Base-by-base conservation (phyloP, 2,329 filamentous ascomycete genomes). In the Ophiosphaerella herpotricha region DNA sequence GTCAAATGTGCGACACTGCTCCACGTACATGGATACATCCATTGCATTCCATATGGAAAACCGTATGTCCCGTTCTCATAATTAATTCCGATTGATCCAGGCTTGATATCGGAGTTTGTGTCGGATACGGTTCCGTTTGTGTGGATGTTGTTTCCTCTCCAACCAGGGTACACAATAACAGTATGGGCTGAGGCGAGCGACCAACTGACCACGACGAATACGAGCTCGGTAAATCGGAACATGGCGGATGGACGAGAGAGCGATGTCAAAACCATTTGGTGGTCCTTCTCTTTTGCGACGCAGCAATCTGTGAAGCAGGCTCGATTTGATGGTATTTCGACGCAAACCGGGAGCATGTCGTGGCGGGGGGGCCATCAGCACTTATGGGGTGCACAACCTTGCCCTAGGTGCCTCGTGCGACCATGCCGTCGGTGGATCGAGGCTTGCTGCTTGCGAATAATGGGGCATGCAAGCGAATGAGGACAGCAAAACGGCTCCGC, bases 11-110 rank as follows among this genome's bases (percentile, higher is more conserved):
- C 7, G 18, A 29, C 16, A 46, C 21, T 24, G 32, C 24, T 36
- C n/a, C 9, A 78, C 90, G 77, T 79, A 96, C 91, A 97, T 74
- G 92, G 91, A 78, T 96, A 96, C 72, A 87, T 85, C 91, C 91
- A 97, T 78, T 96, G 89, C 89, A 94, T 93, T 75, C 91, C 92
- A 61, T 89, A 96, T 1, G 91, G 91, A 62, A 85, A 94, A 0
- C 75, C 67, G 14, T 70, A 65, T 13, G 77, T 76, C 18, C 74
- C 76, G 46, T 80, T 80, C 14, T 62, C 54, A 32, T 67, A 71
- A 47, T 73, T 76, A 24, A 75, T 77, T 5, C 80, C 80, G 4
- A 85, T 61, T 7, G 75, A 72, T 11, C 70, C 68, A 1, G 74
- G 67, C 13, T 72, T 68, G 35, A 74, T 63, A 41, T 8, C 67